Conservation (phyloP, 2,329 filamentous ascomycete species). For the Talaromyces pinophilus region DNA sequence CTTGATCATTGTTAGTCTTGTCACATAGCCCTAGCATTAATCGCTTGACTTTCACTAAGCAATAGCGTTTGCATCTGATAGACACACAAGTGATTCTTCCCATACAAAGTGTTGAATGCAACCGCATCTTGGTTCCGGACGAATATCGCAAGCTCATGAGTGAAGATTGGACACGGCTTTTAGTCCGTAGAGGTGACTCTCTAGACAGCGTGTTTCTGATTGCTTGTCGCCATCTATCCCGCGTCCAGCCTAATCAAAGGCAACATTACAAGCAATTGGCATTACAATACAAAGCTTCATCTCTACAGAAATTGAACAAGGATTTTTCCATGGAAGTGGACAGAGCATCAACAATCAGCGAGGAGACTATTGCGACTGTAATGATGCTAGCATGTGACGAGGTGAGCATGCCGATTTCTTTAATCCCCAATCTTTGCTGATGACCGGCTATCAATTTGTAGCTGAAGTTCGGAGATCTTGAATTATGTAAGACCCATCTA, state of each 20-base stretch:
- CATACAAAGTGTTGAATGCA: slow-evolving; percentile 1
- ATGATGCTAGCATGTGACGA: slow-evolving; percentile 16
- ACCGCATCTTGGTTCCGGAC: neutral
- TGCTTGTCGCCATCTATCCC: slow-evolving; percentile 10
- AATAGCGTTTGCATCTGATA: neutral
- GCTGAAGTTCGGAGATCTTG: neutral
- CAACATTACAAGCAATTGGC: slow-evolving; percentile 10
- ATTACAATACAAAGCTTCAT: slow-evolving; percentile 8
- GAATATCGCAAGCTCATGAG: neutral
- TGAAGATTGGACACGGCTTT: slow-evolving; percentile 1
- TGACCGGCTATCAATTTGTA: neutral
- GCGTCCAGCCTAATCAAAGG: neutral
- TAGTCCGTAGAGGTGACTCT: neutral
- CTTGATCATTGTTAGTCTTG: slow-evolving; percentile 14
- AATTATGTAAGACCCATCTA: slow-evolving; percentile 1
- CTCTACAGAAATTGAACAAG: slow-evolving; percentile 9
- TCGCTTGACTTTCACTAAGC: neutral
- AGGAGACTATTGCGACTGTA: slow-evolving; percentile 9
- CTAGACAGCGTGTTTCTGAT: slow-evolving; percentile 13
- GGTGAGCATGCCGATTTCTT: neutral
- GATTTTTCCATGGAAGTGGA: slow-evolving; percentile 3
- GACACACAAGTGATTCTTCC: slow-evolving; percentile 13
- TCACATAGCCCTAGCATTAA: neutral
- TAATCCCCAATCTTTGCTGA: neutral
- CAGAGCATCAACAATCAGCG: neutral